phyloP scores from a whole-genome alignment of 176 grass and related monocot species.

The Aegilops tauschii region DNA sequence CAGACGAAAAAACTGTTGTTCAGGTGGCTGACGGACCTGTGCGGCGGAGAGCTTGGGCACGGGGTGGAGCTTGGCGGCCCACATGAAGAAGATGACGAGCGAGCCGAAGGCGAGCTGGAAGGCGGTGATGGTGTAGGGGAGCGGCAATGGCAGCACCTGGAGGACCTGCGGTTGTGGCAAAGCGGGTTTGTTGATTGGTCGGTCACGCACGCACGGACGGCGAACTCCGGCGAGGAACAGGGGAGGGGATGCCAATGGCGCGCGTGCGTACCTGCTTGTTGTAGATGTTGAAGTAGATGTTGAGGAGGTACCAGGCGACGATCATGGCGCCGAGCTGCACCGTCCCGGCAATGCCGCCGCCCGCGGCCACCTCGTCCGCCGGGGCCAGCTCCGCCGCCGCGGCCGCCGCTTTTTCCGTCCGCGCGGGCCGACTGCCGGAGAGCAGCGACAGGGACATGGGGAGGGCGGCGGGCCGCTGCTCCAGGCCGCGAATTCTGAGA shows the following conservation, averaged over 20 bases:
- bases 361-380: neutral
- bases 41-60: constrained; percentile 50
- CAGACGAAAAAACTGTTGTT: neutral
- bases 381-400: neutral
- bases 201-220: no score
- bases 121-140: constrained; percentile 79
- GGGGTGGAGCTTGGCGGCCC: constrained; percentile 54
- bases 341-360: constrained; percentile 3
- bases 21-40: constrained; percentile 33
- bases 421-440: neutral
- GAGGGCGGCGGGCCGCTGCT: neutral
- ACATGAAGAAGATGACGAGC: constrained; percentile 69
- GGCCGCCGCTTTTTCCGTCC: neutral
- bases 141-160: constrained; percentile 52
- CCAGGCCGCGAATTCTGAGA: neutral
- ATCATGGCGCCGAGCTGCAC: constrained; percentile 57
- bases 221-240: neutral
- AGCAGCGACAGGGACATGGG: constrained; percentile 22
- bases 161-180: constrained; percentile 45
- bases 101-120: constrained; percentile 82
- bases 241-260: neutral
- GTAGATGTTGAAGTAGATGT: constrained; percentile 89
- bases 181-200: neutral
- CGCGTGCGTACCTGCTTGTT: constrained; percentile 53
- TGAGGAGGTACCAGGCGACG: constrained; percentile 63